Evolutionary conservation across 2,329 filamentous ascomycete genomes (phyloP).

Genomic region (Aspergillus latus): DNA sequence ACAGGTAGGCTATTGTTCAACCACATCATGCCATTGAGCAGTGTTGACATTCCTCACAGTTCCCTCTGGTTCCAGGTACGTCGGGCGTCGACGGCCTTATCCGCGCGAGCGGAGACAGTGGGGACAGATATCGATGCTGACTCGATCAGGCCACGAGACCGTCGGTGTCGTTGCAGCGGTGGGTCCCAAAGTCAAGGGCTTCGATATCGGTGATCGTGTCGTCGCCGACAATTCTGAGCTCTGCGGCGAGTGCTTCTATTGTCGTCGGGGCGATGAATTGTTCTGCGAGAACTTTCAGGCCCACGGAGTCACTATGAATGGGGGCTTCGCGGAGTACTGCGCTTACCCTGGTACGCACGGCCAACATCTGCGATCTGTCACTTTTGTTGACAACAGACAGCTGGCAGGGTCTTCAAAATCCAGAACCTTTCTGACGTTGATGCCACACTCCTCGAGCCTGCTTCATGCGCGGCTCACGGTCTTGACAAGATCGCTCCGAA

Average conservation of each 20-base stretch:
- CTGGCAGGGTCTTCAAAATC: constrained; percentile 64
- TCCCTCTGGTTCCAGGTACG: constrained; percentile 60
- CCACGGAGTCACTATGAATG: constrained; percentile 60
- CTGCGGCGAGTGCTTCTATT: constrained; percentile 72
- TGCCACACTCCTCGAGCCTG: constrained; percentile 68
- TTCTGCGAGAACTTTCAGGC: constrained; percentile 69
- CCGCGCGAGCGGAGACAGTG: neutral
- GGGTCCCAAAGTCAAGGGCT: constrained; percentile 59
- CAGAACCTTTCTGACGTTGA: constrained; percentile 67
- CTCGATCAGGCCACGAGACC: constrained; percentile 60
- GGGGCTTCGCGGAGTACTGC: constrained; percentile 71
- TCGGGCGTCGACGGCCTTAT: constrained; percentile 8
- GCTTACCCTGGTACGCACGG: constrained; percentile 45
- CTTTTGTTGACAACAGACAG: constrained; percentile 26
- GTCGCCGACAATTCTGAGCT: constrained; percentile 58
- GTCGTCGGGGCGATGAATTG: constrained; percentile 65
- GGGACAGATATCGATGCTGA: constrained; percentile 1
- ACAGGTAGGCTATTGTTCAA: constrained; percentile 40
- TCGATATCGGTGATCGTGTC: constrained; percentile 63
- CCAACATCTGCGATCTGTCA: neutral
- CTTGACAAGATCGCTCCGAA: constrained; percentile 68
- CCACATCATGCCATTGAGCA: neutral
- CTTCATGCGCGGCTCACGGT: constrained; percentile 69
- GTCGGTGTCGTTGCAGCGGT: constrained; percentile 63
- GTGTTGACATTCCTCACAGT: constrained; percentile 38